These are phyloP conservation scores for Penicillium sp. DNA, from an alignment of 2,329 filamentous ascomycete genomes.

Conservation along the genomic window DNA sequence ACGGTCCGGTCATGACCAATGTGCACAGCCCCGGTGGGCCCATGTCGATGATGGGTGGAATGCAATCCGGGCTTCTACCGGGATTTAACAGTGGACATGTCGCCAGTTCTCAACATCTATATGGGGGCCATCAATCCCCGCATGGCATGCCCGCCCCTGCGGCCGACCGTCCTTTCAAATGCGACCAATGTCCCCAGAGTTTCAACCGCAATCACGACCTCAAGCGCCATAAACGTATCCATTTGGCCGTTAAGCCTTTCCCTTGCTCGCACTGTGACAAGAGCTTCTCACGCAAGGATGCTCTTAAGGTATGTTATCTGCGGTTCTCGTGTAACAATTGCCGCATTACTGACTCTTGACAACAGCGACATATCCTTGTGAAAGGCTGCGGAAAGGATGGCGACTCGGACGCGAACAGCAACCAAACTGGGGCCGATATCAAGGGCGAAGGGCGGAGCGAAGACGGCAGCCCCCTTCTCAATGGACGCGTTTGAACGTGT, in stretches of 20 bases:
- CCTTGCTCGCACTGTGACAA: constrained; percentile 87
- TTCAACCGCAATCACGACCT: constrained; percentile 96
- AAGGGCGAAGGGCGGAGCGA: constrained; percentile 19
- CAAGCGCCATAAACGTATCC: constrained; percentile 91
- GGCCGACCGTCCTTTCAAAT: constrained; percentile 85
- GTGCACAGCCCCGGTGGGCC: constrained; percentile 64
- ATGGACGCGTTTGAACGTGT: constrained; percentile 11
- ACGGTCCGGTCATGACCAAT: constrained; percentile 66
- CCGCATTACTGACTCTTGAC: neutral
- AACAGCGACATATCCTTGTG: constrained; percentile 57
- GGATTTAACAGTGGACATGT: constrained; percentile 54
- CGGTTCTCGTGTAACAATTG: neutral
- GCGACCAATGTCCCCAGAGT: constrained; percentile 80
- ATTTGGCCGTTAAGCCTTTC: constrained; percentile 90
- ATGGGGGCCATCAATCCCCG: constrained; percentile 46
- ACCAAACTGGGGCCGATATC: constrained; percentile 6
- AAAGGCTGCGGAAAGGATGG: constrained; percentile 55
- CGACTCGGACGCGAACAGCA: constrained; percentile 17
- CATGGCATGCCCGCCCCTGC: constrained; percentile 48
- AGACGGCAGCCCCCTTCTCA: constrained; percentile 17
- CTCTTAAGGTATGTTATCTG: constrained; percentile 70
- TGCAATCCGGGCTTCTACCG: constrained; percentile 50
- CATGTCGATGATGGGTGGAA: constrained; percentile 59
- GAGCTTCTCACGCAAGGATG: constrained; percentile 93
- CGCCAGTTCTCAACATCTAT: constrained; percentile 53